Base-by-base conservation (phyloP, 2,329 filamentous ascomycete species). In the Pestalotiopsis sp. region DNA sequence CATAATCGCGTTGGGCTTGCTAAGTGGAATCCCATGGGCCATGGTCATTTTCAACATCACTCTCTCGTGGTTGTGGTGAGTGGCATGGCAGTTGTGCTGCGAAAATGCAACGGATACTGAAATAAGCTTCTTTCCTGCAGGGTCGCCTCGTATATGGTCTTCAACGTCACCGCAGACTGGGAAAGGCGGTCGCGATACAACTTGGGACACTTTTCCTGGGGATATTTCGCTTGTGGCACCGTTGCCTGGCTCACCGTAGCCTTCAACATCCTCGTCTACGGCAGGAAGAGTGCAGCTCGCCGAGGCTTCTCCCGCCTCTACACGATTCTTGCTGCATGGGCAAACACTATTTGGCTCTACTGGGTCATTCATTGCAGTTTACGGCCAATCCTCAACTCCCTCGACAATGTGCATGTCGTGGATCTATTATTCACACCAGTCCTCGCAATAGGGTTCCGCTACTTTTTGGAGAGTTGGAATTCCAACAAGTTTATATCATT, bases 11-110 rank as follows among this genome's bases (percentile, higher is more conserved):
- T 78, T 87, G 7, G 85, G 85, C 56, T 78, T 88, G 17, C 71
- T 85, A 44, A 84, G 83, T 24, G 85, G 85, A 60, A 76, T 87
- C 39, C 82, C 84, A n/a, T 88, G 86, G 86, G 81, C 86, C 22
- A 87, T 84, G 30, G 86, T 88, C 68, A 52, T 83, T 68, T 86
- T 81, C 74, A 83, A 86, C 67, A 75, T 88, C 69, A 76, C 79
- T 70, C 77, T 87, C 26, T 73, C 81, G 13, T 86, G 84, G 84
- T 79, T 79, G 73, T 88, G 86, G 78, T 76, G 66, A 75, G 74
- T 70, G 26, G 22, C 4, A 62, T 52, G 17, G 17, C 40, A 20
- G 6, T 26, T 20, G 35, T 7, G 20, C 13, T 24, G 17, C 60
- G 30, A 9, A 35, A 35, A 68, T 67, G 71, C 30, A 52, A 44